Percentiles rank a stretch among this genome's conserved stretches.
These are phyloP conservation scores for Drechslerella stenobrocha DNA, from an alignment of 2,329 filamentous ascomycete genomes.

Conservation along the genomic window DNA sequence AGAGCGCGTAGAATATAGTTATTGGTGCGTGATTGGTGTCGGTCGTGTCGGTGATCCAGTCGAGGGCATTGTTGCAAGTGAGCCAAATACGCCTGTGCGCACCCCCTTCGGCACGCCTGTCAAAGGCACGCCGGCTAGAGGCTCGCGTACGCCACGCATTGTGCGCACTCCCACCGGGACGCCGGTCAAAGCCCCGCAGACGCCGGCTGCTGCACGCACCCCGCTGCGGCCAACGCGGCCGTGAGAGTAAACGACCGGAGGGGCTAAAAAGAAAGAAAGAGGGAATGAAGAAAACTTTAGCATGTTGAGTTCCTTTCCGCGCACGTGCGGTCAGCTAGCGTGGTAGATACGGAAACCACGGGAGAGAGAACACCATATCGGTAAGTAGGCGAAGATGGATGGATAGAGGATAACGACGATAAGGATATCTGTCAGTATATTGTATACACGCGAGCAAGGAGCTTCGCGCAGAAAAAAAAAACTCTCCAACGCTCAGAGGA, in stretches of 20 bases:
- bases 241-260: background rate
- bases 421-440: background rate
- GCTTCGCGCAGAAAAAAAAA: background rate
- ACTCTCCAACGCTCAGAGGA: slow-evolving; percentile 3
- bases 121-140: slow-evolving; percentile 35
- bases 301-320: no score
- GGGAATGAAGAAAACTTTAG: no score
- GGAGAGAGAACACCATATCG: no score
- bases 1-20: slow-evolving; percentile 85
- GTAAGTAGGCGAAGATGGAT: background rate
- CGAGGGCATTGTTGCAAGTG: slow-evolving; percentile 37
- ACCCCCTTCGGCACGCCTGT: slow-evolving; percentile 42
- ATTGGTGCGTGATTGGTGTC: slow-evolving; percentile 91
- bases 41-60: slow-evolving; percentile 69
- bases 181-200: slow-evolving; percentile 38
- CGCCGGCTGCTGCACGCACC: slow-evolving; percentile 27
- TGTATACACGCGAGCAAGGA: background rate
- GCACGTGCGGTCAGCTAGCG: no score
- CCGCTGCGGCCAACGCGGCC: slow-evolving; percentile 20
- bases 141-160: no score
- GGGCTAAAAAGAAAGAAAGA: no score
- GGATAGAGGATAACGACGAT: background rate
- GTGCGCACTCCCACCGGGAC: slow-evolving; percentile 40
- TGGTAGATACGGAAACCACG: no score
- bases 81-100: slow-evolving; percentile 45